A percentile compares a stretch with the other conserved stretches of the same genome.
Conservation (phyloP, 2,329 filamentous ascomycete genomes). For the Paecilomyces niveus region DNA sequence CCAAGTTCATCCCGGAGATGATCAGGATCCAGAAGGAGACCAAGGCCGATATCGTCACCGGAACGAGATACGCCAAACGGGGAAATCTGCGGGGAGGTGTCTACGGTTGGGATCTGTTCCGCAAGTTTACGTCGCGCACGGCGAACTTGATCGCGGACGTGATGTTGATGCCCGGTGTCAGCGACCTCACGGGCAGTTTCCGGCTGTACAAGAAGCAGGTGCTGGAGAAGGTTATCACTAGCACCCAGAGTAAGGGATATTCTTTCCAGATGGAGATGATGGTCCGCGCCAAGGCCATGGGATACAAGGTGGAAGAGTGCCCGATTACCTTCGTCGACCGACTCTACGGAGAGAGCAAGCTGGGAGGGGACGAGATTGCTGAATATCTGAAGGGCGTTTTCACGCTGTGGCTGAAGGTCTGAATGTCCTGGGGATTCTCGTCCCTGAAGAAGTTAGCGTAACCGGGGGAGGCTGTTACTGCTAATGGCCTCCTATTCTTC, state of each 20-base stretch:
- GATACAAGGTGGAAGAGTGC: slow-evolving; percentile 86
- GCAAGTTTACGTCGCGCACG: slow-evolving; percentile 63
- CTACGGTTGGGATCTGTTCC: slow-evolving; percentile 93
- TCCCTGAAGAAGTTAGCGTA: not conserved
- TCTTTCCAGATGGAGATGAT: slow-evolving; percentile 99
- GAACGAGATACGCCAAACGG: slow-evolving; percentile 83
- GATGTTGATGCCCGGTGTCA: slow-evolving; percentile 84
- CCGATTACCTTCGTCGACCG: slow-evolving; percentile 95
- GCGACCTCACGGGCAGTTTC: slow-evolving; percentile 92
- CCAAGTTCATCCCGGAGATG: slow-evolving; percentile 97
- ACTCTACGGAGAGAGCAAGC: slow-evolving; percentile 89
- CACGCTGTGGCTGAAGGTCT: slow-evolving; percentile 71
- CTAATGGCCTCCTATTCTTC: not conserved
- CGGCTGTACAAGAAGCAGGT: slow-evolving; percentile 88
- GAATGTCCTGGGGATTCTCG: slow-evolving; percentile 5
- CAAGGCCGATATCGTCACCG: slow-evolving; percentile 94
- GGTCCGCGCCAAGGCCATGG: slow-evolving; percentile 94
- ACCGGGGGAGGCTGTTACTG: too few relatives aligned
- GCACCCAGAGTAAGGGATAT: slow-evolving; percentile 93
- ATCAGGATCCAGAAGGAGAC: slow-evolving; percentile 69
- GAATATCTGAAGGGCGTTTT: slow-evolving; percentile 88
- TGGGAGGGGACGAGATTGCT: slow-evolving; percentile 91
- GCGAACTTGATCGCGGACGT: slow-evolving; percentile 96
- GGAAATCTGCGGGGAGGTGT: slow-evolving; percentile 61
- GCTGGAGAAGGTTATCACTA: slow-evolving; percentile 80